Evolutionary conservation across 2,329 filamentous ascomycete genomes (phyloP), one percentile per base, ranked within the genome.

Genomic region (Xylaria sp.): DNA sequence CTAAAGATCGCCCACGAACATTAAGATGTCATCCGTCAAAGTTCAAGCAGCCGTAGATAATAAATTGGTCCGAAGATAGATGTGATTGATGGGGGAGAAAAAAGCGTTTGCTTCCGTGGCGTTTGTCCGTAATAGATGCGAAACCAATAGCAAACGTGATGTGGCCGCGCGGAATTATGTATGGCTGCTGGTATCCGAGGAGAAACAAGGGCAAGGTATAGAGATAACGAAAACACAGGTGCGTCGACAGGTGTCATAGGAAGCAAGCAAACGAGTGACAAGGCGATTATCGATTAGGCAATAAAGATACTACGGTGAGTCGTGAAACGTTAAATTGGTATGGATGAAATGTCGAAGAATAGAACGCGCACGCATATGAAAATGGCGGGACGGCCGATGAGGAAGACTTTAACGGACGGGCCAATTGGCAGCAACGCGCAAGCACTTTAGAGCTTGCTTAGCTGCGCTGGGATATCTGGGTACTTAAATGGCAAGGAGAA

Each of bases 401-500:
- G 5, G 33, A 59, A 33, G 58, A 62, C 46, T 60, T 57, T 20
- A 58, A n/a, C 13, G 7, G 61, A 63, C 20, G 58, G 36, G 33
- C 63, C 38, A 61, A 66, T 66, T 40, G 57, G 40, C 38, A 53
- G 17, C 26, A 23, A 26, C 11, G 40, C 42, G 13, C 49, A 67
- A 26, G 38, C 54, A 62, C 42, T 59, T 49, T 33, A 63, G 44
- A 66, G 53, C 66, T 48, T 46, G 51, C 31, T n/a, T 15, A 49
- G 51, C 40, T 62, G 66, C 44, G 40, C 58, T 38, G 44, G 23
- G 26, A 54, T 51, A 33, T 7, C 38, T 5, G 13, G 11, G 36
- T 38, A 40, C 38, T 40, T 40, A 40, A 40, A 36, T 60, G 26
- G 28, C 67, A 67, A 60, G 56, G 67, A 67, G 51, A 11, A 11